A percentile compares a stretch with the other conserved stretches of the same genome.
phyloP scores from a whole-genome alignment of 805 yeast genomes.

The Crinitomyces ghanaensis region DNA sequence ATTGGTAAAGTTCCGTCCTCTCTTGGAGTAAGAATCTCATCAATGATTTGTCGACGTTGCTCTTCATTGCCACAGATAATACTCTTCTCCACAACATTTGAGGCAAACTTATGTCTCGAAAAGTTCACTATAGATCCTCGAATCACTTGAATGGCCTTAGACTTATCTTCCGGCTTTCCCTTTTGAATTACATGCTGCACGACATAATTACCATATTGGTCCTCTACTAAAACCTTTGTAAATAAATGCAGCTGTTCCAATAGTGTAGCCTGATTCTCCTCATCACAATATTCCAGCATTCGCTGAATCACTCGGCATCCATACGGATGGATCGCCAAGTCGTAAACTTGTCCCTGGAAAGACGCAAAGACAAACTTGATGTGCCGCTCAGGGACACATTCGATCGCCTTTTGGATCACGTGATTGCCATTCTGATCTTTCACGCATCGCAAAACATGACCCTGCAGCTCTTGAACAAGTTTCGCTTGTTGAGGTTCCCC shows the following conservation, averaged over 20 bases:
- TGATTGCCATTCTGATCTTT: conserved; percentile 98
- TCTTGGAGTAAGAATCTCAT: conserved; percentile 37
- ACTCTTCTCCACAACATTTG: conserved; percentile 93
- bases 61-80: conserved; percentile 56
- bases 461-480: conserved; percentile 59
- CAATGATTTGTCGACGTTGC: conserved; percentile 53
- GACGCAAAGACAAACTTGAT: conserved; percentile 65
- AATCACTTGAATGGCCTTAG: conserved; percentile 54
- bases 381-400: conserved; percentile 59
- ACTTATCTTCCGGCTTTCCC: conserved; percentile 50
- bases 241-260: conserved; percentile 61
- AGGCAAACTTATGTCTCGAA: conserved; percentile 95
- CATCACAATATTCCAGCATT: conserved; percentile 65
- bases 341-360: conserved; percentile 53
- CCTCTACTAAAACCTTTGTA: conserved; percentile 71
- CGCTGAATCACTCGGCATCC: conserved; percentile 97
- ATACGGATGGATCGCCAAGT: conserved; percentile 86
- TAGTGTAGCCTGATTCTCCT: conserved; percentile 53
- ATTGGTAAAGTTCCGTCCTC: conserved; percentile 36
- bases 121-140: conserved; percentile 61
- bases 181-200: conserved; percentile 89
- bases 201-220: conserved; percentile 96
- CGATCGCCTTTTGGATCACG: conserved; percentile 92
- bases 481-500: conserved; percentile 50
- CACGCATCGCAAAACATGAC: conserved; percentile 53